Percentiles rank a stretch among this genome's conserved stretches.
Evolutionary conservation across 441 rosid genomes (phyloP).

Genomic region (Croton laevigatus): DNA sequence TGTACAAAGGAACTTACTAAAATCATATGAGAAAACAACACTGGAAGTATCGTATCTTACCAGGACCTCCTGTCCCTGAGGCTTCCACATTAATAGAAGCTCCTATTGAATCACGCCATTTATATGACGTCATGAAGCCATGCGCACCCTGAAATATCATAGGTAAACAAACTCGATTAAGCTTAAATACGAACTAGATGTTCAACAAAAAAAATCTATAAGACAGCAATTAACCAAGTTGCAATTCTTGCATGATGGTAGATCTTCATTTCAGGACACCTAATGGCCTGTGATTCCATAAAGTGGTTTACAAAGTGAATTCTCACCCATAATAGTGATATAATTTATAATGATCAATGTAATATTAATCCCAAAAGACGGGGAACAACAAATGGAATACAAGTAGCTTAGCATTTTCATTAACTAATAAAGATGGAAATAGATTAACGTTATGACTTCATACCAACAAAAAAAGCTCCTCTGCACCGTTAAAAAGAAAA

Average conservation of each 20-base stretch:
- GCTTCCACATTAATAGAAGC: constrained; percentile 97
- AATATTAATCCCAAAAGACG: background rate
- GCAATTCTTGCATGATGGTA: constrained; percentile 10
- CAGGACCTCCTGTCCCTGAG: constrained; percentile 91
- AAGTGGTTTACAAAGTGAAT: background rate
- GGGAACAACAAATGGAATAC: too few relatives aligned
- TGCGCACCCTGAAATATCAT: constrained; percentile 76
- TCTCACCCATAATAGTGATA: background rate
- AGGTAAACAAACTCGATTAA: constrained; percentile 18
- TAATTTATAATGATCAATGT: background rate
- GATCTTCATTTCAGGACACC: background rate
- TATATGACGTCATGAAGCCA: constrained; percentile 86
- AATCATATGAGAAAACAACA: constrained; percentile 15
- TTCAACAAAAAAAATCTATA: constrained; percentile 13
- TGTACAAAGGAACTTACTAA: background rate
- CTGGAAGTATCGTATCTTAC: constrained; percentile 39
- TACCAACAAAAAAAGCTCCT: constrained; percentile 96
- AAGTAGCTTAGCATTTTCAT: background rate
- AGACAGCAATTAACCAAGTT: constrained; percentile 16
- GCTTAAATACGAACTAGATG: constrained; percentile 7
- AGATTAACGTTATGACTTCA: constrained; percentile 15
- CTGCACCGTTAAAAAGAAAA: constrained; percentile 96
- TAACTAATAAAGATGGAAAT: constrained; percentile 1
- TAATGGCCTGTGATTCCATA: background rate
- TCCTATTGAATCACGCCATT: constrained; percentile 85